Evolutionary conservation across 192 early-diverging fungal genomes (phyloP).

Genomic region (Nowakowskiella sp.): DNA sequence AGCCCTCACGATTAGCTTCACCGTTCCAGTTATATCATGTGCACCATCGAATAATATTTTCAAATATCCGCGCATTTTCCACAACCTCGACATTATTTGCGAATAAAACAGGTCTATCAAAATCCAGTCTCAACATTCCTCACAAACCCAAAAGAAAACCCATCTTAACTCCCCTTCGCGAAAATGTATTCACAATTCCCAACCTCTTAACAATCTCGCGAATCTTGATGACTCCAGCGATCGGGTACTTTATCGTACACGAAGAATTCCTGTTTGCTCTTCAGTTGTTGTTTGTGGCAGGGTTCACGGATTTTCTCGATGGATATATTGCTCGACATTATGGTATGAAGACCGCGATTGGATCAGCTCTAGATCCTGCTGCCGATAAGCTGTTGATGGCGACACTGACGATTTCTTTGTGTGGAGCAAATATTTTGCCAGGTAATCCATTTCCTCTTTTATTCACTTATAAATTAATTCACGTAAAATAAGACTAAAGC

Average conservation of each 20-base stretch:
- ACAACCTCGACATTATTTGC: too few relatives aligned
- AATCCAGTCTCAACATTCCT: too few relatives aligned
- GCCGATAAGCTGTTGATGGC: constrained; percentile 95
- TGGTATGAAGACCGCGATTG: constrained; percentile 78
- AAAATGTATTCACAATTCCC: constrained; percentile 87
- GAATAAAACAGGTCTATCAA: too few relatives aligned
- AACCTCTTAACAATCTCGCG: constrained; percentile 80
- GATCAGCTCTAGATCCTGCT: constrained; percentile 84
- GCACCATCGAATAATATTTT: too few relatives aligned
- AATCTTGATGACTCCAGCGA: constrained; percentile 69
- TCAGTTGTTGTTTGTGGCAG: constrained; percentile 68
- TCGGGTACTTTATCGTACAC: constrained; percentile 81
- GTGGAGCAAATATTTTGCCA: constrained; percentile 63
- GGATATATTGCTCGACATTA: constrained; percentile 83
- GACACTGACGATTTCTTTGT: constrained; percentile 69
- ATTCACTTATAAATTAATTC: too few relatives aligned
- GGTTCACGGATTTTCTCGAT: constrained; percentile 79
- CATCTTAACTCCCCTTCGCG: constrained; percentile 24
- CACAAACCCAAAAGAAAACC: not conserved
- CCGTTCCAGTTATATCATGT: too few relatives aligned
- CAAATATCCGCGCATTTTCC: too few relatives aligned
- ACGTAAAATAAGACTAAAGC: too few relatives aligned
- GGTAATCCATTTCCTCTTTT: constrained; percentile 24
- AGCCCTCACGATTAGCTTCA: too few relatives aligned
- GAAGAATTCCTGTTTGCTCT: constrained; percentile 65